Evolutionary conservation across 208 protist genomes (phyloP), one percentile per base, ranked within the genome.

Genomic region (Leishmania lainsoni): DNA sequence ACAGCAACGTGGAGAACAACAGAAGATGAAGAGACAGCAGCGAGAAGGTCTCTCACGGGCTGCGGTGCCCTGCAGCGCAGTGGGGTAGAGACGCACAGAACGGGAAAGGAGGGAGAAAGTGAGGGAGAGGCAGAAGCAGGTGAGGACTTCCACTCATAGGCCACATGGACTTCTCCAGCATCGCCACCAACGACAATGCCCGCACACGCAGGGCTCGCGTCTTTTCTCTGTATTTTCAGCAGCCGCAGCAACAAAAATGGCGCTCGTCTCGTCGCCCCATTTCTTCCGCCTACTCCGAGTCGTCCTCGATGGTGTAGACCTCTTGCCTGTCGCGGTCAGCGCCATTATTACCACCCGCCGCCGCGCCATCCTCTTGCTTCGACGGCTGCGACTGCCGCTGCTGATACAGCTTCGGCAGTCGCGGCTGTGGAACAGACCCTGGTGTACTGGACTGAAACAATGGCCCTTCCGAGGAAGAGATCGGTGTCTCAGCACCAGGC

Each of bases 401-500:
- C 45, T 9, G 72, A 32, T 22, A 74, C 42, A 79, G 75, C 75
- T 17, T 63, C 32, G 35, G 52, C 73, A 20, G 70, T 61, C 1
- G 51, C 29, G 20, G 32, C 51, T 63, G 45, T 61, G 51, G 26
- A 14, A 8, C n/a, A 17, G n/a, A 48, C 26, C 17, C 56, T 39
- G 48, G 65, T 8, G 69, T 70, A 0, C 68, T 26, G 12, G 51
- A 2, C 35, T 78, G 79, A 42, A 87, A 80, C 35, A 75, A 76
- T 54, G 80, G 76, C 26, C 83, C 71, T 70, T 83, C 83, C n/a
- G 83, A 81, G 45, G 71, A 87, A 42, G 76, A 83, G 51, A 87
- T 79, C 16, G 54, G 69, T 10, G 81, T 70, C 17, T 80, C 79
- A 10, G 77, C 73, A 9, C 81, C 76, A 0, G 80, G 48, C 12